phyloP scores from a whole-genome alignment of 106 monocot species.

The Apostasia shenzhenica region DNA sequence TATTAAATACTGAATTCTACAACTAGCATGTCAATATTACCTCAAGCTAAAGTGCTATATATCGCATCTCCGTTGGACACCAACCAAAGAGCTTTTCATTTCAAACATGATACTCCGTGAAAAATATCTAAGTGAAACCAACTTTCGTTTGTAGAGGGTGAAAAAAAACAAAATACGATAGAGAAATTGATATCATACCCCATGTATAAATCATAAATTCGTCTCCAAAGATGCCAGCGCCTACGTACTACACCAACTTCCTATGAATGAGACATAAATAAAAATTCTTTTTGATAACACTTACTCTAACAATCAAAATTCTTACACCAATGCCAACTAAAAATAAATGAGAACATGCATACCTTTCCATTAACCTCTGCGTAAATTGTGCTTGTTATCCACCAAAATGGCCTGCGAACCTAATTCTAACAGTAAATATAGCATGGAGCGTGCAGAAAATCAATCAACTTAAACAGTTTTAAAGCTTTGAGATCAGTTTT shows the following conservation, averaged over 20 bases:
- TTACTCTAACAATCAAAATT: not conserved
- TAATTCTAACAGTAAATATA: slow-evolving; percentile 42
- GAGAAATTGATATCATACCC: slow-evolving; percentile 38
- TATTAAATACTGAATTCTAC: not conserved
- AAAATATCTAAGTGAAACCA: not conserved
- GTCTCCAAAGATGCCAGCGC: slow-evolving; percentile 94
- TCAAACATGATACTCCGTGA: not conserved
- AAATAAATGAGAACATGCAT: slow-evolving; percentile 7
- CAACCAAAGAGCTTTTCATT: too few relatives aligned
- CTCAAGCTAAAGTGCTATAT: not conserved
- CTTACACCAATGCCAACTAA: not conserved
- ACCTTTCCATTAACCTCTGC: slow-evolving; percentile 97
- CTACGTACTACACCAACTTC: slow-evolving; percentile 93
- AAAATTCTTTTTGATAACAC: not conserved
- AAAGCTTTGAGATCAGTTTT: not conserved
- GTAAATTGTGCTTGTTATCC: slow-evolving; percentile 95
- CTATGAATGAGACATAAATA: slow-evolving; percentile 23
- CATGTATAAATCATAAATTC: slow-evolving; percentile 92
- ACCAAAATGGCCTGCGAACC: slow-evolving; percentile 98
- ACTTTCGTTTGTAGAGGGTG: not conserved
- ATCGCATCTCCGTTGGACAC: not conserved
- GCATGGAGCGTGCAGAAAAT: slow-evolving; percentile 8
- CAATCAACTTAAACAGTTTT: not conserved
- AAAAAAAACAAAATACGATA: slow-evolving; percentile 1
- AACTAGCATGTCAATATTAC: not conserved